Percentiles rank a stretch among this genome's conserved stretches.
phyloP scores from a whole-genome alignment of 768 basidiomycete genomes.

The Coprinopsis marcescibilis region DNA sequence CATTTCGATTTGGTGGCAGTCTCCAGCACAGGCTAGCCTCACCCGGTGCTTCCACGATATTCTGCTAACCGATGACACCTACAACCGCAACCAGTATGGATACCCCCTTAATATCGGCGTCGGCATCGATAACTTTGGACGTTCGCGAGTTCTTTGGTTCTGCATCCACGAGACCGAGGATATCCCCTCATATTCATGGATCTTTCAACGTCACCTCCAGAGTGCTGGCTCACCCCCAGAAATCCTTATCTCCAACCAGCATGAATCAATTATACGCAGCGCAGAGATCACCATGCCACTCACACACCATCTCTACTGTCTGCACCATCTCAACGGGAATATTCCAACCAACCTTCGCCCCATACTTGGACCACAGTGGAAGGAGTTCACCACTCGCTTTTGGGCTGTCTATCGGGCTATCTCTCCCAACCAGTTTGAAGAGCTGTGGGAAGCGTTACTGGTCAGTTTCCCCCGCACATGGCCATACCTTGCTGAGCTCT shows the following conservation, averaged over 20 bases:
- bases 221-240: constrained; percentile 8
- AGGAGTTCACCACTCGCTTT: constrained; percentile 19
- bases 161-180: constrained; percentile 17
- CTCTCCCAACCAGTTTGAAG: constrained; percentile 23
- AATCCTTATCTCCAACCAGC: constrained; percentile 11
- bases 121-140: constrained; percentile 15
- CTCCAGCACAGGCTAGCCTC: constrained; percentile 14
- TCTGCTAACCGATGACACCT: constrained; percentile 18
- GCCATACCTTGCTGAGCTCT: constrained; percentile 24
- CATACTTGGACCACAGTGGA: constrained; percentile 16
- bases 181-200: constrained; percentile 13
- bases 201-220: constrained; percentile 15
- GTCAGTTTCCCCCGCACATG: constrained; percentile 14
- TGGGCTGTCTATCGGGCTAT: constrained; percentile 22
- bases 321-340: constrained; percentile 25
- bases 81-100: constrained; percentile 18
- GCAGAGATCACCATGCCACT: constrained; percentile 6
- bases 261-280: constrained; percentile 10
- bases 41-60: constrained; percentile 13
- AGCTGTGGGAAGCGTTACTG: constrained; percentile 15
- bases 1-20: constrained; percentile 17
- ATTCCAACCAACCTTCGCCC: constrained; percentile 16
- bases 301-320: constrained; percentile 15
- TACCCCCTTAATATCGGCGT: constrained; percentile 20
- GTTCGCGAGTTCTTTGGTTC: constrained; percentile 19